Percentiles rank a stretch among this genome's conserved stretches.
Conservation (phyloP, 805 yeast genomes). For the Cyberlindnera lachancei region DNA sequence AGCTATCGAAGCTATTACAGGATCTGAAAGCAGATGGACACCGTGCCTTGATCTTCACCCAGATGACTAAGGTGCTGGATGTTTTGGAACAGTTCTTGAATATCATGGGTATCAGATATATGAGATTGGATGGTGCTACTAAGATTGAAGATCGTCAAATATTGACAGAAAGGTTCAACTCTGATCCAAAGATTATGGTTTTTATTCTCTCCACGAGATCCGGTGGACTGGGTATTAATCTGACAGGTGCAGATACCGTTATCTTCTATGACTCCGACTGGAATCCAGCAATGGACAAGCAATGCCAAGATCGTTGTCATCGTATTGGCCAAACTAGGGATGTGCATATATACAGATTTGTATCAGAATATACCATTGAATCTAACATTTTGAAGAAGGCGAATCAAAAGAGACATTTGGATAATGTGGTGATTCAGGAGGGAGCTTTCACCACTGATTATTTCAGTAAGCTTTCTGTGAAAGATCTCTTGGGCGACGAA, state of each 20-base stretch:
- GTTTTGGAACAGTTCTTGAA: constrained; percentile 88
- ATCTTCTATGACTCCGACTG: constrained; percentile 97
- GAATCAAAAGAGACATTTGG: constrained; percentile 87
- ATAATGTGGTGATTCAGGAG: constrained; percentile 91
- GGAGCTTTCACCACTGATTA: constrained; percentile 98
- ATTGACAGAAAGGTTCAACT: constrained; percentile 85
- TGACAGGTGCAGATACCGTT: constrained; percentile 98
- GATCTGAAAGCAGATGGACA: constrained; percentile 83
- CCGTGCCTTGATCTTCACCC: constrained; percentile 91
- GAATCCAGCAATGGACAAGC: constrained; percentile 99
- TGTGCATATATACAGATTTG: constrained; percentile 94
- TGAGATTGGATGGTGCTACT: constrained; percentile 96
- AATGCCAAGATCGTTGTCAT: constrained; percentile 98
- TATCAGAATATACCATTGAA: constrained; percentile 93
- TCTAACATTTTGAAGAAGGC: constrained; percentile 91
- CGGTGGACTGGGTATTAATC: constrained; percentile 95
- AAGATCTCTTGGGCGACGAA: constrained; percentile 63
- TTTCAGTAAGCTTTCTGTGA: constrained; percentile 78
- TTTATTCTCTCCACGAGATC: constrained; percentile 93
- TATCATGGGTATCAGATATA: constrained; percentile 87
- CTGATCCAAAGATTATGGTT: constrained; percentile 78
- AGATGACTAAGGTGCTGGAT: constrained; percentile 95
- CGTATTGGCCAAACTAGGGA: constrained; percentile 98
- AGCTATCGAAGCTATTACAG: constrained; percentile 65
- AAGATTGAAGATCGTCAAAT: constrained; percentile 95